Evolutionary conservation across 306 rosid genomes (phyloP), one percentile per base, ranked within the genome.

Genomic region (Delonix regia): DNA sequence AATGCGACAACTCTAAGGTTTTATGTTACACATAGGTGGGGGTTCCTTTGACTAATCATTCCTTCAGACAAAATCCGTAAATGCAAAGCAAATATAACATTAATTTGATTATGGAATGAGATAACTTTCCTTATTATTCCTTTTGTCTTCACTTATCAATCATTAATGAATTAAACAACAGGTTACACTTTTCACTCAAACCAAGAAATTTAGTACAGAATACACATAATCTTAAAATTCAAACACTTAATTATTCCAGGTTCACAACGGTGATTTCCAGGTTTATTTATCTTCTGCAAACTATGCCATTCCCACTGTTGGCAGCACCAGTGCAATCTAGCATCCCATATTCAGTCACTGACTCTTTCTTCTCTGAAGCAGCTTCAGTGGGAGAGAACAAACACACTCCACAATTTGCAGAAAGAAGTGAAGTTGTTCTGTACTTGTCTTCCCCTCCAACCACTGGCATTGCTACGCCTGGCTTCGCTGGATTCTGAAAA

Each of bases 361-460:
- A 45, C 19, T 78, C 74, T 22, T 66, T 71, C 66, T 49, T 34
- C 24, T 79, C 81, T 22, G 71, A 72, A 66, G 25, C 61, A 65
- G 28, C 62, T 28, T 71, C 59, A 12, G 47, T 39, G 0, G 80
- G 77, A 80, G 82, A 83, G 84, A 92, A 94, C 15, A 80, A 39
- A 79, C 97, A 94, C 4, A 73, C 77, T 16, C 61, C 11, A 73
- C 97, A 94, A 78, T 90, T 82, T 5, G 92, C 77, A 27, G 94
- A 83, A 67, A 88, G 81, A 78, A 94, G 97, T 28, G 97, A 88
- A 9, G 87, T 52, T 76, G 97, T 94, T 78, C 79, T 82, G 79
- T 94, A 92, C 87, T 56, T 86, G 41, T 90, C 80, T 81, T 90
- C 97, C 38, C 97, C 98, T 76, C 96, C 97, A 39, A 94, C 86